Base-by-base conservation (phyloP, 108 stramenopile genomes). In the Schizochytrium sp. region DNA sequence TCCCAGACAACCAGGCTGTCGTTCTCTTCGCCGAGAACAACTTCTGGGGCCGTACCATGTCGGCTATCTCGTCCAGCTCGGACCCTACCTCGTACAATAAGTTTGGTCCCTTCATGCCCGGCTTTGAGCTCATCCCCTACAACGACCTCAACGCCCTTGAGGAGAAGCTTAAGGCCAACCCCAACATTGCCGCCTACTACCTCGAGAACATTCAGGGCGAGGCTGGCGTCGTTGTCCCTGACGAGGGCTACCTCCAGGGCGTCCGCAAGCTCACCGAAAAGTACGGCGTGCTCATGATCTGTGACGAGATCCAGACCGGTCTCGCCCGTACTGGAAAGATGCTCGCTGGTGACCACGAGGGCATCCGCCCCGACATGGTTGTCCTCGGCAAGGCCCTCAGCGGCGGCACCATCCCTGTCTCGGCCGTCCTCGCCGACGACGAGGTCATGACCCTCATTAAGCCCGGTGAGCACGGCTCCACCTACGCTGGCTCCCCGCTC, bases 301-400 rank as follows among this genome's bases (percentile, higher is more conserved):
- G 97, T 53, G 99, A 99, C 93, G 99, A 99, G 92, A 98, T 99
- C 3, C 99, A 99, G 92, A 98, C 98, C 4, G 99, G 99, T n/a
- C 90, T 99, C 45, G 96, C 97, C 45, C 95, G 99, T 6, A 98
- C 98, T 29, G 99, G 99, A 28, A 94, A 95, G 76, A 91, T 94
- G 89, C 92, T 99, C 88, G 97, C 97, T 16, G 95, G 95, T 14
- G 96, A 99, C 90, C 95, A 97, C 91, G 97, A 98, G 88, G 92
- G 90, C 23, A 95, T 96, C 89, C 93, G 96, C 87, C 99, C 99
- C 25, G 99, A 99, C 91, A 97, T 99, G 60, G 90, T 99, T 25
- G 93, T 99, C 16, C 93, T 98, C 34, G 97, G 97, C 41, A 98
- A 98, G 94, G 95, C 99, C 45, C 92, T 99, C n/a, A 96, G 96